These are phyloP conservation scores for Styphnolobium japonicum DNA, from an alignment of 306 rosid genomes.

Conservation along the genomic window DNA sequence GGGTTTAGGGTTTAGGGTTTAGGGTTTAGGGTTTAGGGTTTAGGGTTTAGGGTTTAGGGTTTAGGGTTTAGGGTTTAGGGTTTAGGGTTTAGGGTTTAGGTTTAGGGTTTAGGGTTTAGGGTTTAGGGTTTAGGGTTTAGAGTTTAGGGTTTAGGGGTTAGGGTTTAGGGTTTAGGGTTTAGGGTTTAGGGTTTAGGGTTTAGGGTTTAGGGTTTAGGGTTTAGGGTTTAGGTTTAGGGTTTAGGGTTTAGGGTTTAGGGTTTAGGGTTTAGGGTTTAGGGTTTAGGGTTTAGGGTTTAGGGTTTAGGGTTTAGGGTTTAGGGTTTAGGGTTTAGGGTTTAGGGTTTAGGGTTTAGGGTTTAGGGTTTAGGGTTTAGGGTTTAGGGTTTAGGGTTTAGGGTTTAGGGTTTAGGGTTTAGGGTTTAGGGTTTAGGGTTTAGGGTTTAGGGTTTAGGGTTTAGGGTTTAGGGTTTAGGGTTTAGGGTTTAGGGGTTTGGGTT, in stretches of 20 bases:
- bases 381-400: not conserved
- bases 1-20: not conserved
- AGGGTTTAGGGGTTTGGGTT: not conserved
- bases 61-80: not conserved
- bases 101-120: not conserved
- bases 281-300: not conserved
- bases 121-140: conserved; percentile 1
- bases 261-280: not conserved
- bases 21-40: not conserved
- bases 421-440: not conserved
- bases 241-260: conserved; percentile 10
- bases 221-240: not conserved
- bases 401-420: not conserved
- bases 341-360: not conserved
- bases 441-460: not conserved
- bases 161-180: conserved; percentile 4
- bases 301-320: not conserved
- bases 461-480: not conserved
- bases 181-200: conserved; percentile 1
- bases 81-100: not conserved
- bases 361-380: not conserved
- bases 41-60: not conserved
- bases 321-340: not conserved
- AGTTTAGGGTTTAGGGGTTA: not conserved
- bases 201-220: not conserved